These are phyloP conservation scores for Sugiyamaella valdiviana DNA, from an alignment of 805 yeast species.

Conservation along the genomic window DNA sequence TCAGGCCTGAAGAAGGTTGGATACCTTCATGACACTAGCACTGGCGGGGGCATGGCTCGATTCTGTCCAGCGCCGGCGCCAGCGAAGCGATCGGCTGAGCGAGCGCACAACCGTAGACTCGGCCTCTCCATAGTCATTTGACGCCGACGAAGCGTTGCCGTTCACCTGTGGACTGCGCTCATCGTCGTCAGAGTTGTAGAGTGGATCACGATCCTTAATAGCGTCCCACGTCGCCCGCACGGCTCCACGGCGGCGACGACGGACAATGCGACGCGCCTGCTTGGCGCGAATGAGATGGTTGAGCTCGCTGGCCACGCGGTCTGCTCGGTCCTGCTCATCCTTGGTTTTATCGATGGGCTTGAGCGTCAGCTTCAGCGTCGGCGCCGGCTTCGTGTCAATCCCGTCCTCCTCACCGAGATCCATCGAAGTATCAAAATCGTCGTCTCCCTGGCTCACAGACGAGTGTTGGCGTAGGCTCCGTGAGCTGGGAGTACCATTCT, in stretches of 20 bases:
- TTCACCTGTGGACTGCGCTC: too few relatives aligned
- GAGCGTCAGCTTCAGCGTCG: slow-evolving; percentile 10
- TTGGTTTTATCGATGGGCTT: not conserved
- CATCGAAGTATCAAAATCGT: not conserved
- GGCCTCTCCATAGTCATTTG: slow-evolving; percentile 29
- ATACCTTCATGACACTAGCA: slow-evolving; percentile 10
- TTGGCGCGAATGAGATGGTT: slow-evolving; percentile 20
- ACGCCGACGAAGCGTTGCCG: too few relatives aligned
- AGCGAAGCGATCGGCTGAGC: slow-evolving; percentile 23
- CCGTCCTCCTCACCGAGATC: not conserved
- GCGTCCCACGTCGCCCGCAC: slow-evolving; percentile 26
- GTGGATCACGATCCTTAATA: slow-evolving; percentile 29
- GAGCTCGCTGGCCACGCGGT: slow-evolving; percentile 19
- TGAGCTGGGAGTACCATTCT: not conserved
- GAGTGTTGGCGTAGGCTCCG: too few relatives aligned
- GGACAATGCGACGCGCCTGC: slow-evolving; percentile 20
- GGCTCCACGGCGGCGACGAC: slow-evolving; percentile 23
- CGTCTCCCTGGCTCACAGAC: too few relatives aligned
- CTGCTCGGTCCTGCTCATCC: slow-evolving; percentile 9
- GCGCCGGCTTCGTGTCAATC: not conserved
- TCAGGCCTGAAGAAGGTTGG: slow-evolving; percentile 9
- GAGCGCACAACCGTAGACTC: slow-evolving; percentile 18
- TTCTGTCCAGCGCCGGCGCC: slow-evolving; percentile 15
- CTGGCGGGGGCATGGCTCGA: not conserved
- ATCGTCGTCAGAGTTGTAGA: slow-evolving; percentile 25